These are phyloP conservation scores for Bipolaris oryzae DNA, from an alignment of 2,329 filamentous ascomycete species.

Conservation along the genomic window DNA sequence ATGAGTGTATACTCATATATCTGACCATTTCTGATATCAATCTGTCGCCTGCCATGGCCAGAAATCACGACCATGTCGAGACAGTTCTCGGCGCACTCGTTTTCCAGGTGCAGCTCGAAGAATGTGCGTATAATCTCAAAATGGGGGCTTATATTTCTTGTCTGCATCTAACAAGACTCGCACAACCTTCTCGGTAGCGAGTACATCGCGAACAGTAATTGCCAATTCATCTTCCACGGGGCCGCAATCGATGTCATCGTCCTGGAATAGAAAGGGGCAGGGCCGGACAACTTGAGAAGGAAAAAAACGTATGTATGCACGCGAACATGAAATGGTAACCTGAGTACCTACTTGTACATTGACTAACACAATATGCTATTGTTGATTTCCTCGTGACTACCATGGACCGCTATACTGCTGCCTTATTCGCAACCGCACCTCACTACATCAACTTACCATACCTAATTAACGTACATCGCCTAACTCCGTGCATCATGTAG, in stretches of 20 bases:
- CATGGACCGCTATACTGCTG: too few relatives aligned
- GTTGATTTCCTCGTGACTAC: too few relatives aligned
- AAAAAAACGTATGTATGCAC: neutral
- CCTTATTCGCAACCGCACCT: too few relatives aligned
- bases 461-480: too few relatives aligned
- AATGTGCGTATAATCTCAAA: neutral
- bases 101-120: neutral
- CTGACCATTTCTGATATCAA: too few relatives aligned
- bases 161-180: neutral
- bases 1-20: neutral
- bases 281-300: neutral
- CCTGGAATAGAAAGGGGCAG: neutral
- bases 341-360: too few relatives aligned
- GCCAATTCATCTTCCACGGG: neutral
- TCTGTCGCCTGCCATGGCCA: neutral
- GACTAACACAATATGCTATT: too few relatives aligned
- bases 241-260: neutral
- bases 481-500: too few relatives aligned
- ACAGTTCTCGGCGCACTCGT: neutral
- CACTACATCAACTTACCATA: too few relatives aligned
- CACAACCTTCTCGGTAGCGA: neutral
- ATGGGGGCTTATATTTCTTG: neutral
- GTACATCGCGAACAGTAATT: neutral
- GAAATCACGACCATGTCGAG: neutral
- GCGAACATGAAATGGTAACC: too few relatives aligned